A percentile compares a stretch with the other conserved stretches of the same genome.
These are phyloP conservation scores for Epicoccum sorghinum DNA, from an alignment of 2,329 filamentous ascomycete species.

Conservation along the genomic window DNA sequence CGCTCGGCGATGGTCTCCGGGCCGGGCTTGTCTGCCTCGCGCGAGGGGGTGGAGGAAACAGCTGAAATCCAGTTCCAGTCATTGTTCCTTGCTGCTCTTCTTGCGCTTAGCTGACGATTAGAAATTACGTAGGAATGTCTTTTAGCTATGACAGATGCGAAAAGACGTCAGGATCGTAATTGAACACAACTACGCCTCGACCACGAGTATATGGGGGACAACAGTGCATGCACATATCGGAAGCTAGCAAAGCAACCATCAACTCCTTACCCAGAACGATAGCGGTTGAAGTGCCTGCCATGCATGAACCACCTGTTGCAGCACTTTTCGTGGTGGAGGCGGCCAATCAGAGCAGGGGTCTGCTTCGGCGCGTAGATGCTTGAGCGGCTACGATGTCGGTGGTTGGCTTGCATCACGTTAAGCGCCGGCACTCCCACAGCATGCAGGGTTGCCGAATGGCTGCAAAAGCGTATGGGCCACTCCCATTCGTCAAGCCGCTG, in stretches of 20 bases:
- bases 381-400: constrained; percentile 46
- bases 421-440: constrained; percentile 44
- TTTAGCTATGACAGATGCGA: not conserved
- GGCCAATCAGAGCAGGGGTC: constrained; percentile 41
- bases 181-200: constrained; percentile 5
- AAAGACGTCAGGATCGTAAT: not conserved
- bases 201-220: constrained; percentile 20
- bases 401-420: constrained; percentile 43
- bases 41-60: constrained; percentile 48
- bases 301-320: constrained; percentile 40
- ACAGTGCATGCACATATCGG: constrained; percentile 22
- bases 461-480: constrained; percentile 17
- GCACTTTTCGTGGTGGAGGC: constrained; percentile 29
- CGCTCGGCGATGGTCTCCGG: constrained; percentile 29
- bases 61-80: constrained; percentile 44
- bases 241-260: constrained; percentile 23
- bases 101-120: not conserved
- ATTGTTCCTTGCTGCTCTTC: constrained; percentile 26
- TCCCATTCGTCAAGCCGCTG: constrained; percentile 37
- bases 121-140: constrained; percentile 1
- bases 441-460: constrained; percentile 27
- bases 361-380: constrained; percentile 40
- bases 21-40: constrained; percentile 43
- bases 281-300: constrained; percentile 42
- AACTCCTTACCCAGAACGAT: constrained; percentile 26